Evolutionary conservation across 495 filamentous ascomycete genomes (phyloP).

Genomic region (Tetracladium setigerum): DNA sequence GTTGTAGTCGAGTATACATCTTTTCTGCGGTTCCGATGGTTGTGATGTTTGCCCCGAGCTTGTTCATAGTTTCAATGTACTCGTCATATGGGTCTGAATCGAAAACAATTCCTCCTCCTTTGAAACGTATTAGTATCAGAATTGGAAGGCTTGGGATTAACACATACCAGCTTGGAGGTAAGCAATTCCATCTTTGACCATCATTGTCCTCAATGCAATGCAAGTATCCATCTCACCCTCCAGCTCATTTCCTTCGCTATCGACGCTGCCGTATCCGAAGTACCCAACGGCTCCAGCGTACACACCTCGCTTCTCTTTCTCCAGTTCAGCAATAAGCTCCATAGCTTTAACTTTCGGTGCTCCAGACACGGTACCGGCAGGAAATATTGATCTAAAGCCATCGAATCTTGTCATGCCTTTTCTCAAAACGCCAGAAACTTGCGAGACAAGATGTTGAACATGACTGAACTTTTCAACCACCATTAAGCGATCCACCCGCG

Average conservation of each 20-base stretch:
- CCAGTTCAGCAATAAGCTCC: conserved; percentile 92
- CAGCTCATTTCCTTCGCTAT: conserved; percentile 29
- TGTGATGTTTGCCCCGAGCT: conserved; percentile 79
- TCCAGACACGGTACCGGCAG: conserved; percentile 86
- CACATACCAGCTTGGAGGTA: conserved; percentile 76
- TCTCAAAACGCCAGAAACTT: conserved; percentile 83
- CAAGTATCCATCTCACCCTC: conserved; percentile 97
- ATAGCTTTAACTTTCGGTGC: conserved; percentile 95
- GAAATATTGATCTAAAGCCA: conserved; percentile 93
- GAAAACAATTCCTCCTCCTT: conserved; percentile 96
- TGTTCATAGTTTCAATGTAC: conserved; percentile 96
- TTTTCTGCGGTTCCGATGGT: conserved; percentile 81
- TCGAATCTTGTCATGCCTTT: conserved; percentile 85
- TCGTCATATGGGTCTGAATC: conserved; percentile 92
- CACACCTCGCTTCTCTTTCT: conserved; percentile 86
- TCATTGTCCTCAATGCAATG: conserved; percentile 95
- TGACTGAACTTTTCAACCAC: conserved; percentile 93
- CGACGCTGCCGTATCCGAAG: conserved; percentile 62
- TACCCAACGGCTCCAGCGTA: conserved; percentile 98
- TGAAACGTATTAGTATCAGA: background rate
- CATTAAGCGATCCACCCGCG: conserved; percentile 88
- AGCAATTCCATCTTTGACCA: conserved; percentile 82
- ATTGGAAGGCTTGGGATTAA: background rate
- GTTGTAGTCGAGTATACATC: conserved; percentile 44
- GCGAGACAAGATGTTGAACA: conserved; percentile 92